Evolutionary conservation across 2,329 filamentous ascomycete genomes (phyloP), one percentile per base, ranked within the genome.

Genomic region (Pseudocercospora ulei): DNA sequence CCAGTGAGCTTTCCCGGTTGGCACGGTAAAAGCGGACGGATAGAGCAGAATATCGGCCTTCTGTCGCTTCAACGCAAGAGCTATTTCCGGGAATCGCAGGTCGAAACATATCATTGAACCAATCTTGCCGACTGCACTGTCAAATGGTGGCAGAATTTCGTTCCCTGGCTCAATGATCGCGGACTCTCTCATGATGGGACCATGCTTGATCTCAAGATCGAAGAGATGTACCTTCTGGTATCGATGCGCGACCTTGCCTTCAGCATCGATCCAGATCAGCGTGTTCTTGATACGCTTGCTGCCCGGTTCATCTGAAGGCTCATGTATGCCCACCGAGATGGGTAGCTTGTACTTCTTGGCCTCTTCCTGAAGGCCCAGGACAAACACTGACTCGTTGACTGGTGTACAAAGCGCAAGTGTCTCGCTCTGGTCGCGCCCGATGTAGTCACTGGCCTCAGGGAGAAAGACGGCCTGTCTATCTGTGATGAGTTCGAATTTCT

Each of bases 71-170:
- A 93, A 69, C 1, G 75, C 70, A 6, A 90, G 61, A 0, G 76
- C 73, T 5, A 81, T 73, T 57, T 93, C 84, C 0, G 85, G 75
- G 56, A 90, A 93, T 1, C 86, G 76, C 46, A 95, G 63, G 64
- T 95, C 88, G 60, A 95, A 95, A 65, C 88, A 95, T 46, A 95
- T 92, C 38, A 81, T 70, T 45, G 80, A 69, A 12, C 85, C 88
- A 12, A 95, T 70, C 22, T 75, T 76, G 8, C 87, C 87, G 7
- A 93, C 58, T 0, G 75, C 64, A 0, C 79, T 82, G n/a, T 74
- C 65, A 54, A 90, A 85, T 0, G 86, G 86, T 2, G 74, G 60
- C 1, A 76, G 65, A 25, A 93, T 74, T 2, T 62, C 51, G 17
- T 62, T 61, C 0, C 85, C 85, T 3, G 73, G 71, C 54, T 87